phyloP scores from a whole-genome alignment of 2,329 filamentous ascomycete genomes.

The Whalleya microplaca region DNA sequence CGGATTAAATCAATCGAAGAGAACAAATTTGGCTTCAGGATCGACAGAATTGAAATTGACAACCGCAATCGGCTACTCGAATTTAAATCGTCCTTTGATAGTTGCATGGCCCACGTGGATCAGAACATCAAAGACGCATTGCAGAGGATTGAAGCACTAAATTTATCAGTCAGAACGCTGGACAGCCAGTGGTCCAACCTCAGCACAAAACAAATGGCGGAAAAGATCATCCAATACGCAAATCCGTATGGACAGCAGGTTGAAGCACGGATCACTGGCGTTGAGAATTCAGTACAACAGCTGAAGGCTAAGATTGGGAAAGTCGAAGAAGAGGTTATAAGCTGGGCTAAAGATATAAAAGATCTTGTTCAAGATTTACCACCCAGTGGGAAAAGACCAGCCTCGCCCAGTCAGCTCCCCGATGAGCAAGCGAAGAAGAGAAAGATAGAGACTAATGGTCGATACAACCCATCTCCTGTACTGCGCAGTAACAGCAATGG shows the following conservation, averaged over 20 bases:
- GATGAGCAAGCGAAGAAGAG: conserved; percentile 20
- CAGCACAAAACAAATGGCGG: conserved; percentile 46
- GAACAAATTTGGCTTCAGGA: conserved; percentile 1
- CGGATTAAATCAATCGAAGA: conserved; percentile 16
- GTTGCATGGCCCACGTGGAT: conserved; percentile 25
- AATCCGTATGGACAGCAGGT: conserved; percentile 27
- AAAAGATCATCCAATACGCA: conserved; percentile 42
- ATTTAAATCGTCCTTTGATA: background rate
- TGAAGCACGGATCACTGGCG: conserved; percentile 4
- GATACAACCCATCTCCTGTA: background rate
- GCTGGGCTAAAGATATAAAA: background rate
- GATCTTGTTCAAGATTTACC: conserved; percentile 1
- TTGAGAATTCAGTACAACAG: background rate
- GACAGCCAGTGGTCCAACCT: conserved; percentile 55
- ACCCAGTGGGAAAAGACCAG: conserved; percentile 12
- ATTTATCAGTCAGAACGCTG: conserved; percentile 44
- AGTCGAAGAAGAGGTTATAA: background rate
- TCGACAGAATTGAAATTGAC: conserved; percentile 5
- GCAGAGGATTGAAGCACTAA: conserved; percentile 38
- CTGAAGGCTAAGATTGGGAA: background rate
- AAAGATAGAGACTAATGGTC: conserved; percentile 12
- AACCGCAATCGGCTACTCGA: conserved; percentile 8
- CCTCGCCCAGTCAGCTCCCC: conserved; percentile 6
- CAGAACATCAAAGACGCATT: conserved; percentile 33
- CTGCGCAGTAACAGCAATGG: conserved; percentile 4